Percentiles rank a stretch among this genome's conserved stretches.
Conservation (phyloP, 2,329 filamentous ascomycete genomes). For the Aspergillus flavus region DNA sequence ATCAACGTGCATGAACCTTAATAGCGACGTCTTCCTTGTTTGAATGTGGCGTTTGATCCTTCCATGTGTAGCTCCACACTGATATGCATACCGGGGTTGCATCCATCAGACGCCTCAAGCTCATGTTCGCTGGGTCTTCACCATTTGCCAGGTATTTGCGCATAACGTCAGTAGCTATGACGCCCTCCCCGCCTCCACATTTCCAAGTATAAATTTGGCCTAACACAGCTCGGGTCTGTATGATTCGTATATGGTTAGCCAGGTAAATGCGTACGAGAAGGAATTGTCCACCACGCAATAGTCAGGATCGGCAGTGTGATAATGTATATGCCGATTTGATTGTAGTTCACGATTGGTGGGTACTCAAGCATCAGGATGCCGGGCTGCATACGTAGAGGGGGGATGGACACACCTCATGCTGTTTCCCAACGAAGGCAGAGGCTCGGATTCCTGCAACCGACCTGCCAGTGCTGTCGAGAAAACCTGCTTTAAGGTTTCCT, state of each 20-base stretch:
- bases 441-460: too few relatives aligned
- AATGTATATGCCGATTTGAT: neutral
- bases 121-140: too few relatives aligned
- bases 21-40: neutral
- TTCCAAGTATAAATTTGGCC: neutral
- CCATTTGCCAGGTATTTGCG: too few relatives aligned
- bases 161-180: too few relatives aligned
- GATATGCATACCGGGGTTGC: too few relatives aligned
- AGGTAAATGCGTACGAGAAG: neutral
- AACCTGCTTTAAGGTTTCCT: neutral
- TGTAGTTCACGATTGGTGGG: neutral
- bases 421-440: neutral
- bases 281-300: neutral
- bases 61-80: too few relatives aligned
- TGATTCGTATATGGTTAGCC: neutral
- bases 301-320: neutral
- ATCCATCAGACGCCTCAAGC: too few relatives aligned
- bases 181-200: too few relatives aligned
- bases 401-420: neutral
- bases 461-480: neutral
- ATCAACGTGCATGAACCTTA: neutral
- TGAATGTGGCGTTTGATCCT: too few relatives aligned
- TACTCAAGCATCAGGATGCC: neutral
- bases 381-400: neutral
- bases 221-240: neutral